Evolutionary conservation across 108 stramenopile species (phyloP).

Genomic region (Discostella pseudostelligera): DNA sequence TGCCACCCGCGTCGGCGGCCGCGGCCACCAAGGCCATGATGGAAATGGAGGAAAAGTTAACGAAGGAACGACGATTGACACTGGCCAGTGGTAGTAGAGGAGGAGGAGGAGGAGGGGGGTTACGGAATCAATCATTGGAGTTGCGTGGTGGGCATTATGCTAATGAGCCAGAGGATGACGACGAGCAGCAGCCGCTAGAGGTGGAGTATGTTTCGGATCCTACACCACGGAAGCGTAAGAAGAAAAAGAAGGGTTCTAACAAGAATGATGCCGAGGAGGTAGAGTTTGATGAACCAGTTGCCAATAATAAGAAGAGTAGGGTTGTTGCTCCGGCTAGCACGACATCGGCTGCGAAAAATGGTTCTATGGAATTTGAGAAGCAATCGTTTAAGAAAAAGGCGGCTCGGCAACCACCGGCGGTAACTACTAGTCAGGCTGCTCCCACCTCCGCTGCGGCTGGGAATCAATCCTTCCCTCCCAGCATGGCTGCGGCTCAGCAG

Average conservation of each 20-base stretch:
- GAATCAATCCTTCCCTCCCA: constrained; percentile 2
- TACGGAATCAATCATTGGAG: constrained; percentile 22
- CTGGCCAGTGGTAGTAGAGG: constrained; percentile 13
- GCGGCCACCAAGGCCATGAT: constrained; percentile 72
- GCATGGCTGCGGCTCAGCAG: constrained; percentile 4
- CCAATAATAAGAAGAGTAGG: background rate
- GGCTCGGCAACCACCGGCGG: constrained; percentile 9
- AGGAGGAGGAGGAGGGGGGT: too few species aligned
- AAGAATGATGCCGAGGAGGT: constrained; percentile 5
- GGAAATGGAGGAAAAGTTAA: constrained; percentile 61
- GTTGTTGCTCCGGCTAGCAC: too few species aligned
- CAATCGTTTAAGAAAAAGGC: constrained; percentile 15
- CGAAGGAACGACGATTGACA: constrained; percentile 18
- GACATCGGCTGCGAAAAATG: background rate
- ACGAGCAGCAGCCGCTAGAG: background rate
- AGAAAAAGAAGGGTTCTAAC: constrained; percentile 13
- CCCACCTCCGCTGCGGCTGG: constrained; percentile 2
- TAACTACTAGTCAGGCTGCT: background rate
- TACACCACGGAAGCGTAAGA: constrained; percentile 3
- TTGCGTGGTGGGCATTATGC: constrained; percentile 15
- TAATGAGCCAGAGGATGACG: background rate
- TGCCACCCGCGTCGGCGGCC: constrained; percentile 78
- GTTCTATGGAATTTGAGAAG: constrained; percentile 3
- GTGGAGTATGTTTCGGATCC: background rate
- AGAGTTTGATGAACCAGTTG: background rate